Evolutionary conservation across 202 grass and related monocot species (phyloP), one percentile per base, ranked within the genome.

Genomic region (Eragrostis tef): DNA sequence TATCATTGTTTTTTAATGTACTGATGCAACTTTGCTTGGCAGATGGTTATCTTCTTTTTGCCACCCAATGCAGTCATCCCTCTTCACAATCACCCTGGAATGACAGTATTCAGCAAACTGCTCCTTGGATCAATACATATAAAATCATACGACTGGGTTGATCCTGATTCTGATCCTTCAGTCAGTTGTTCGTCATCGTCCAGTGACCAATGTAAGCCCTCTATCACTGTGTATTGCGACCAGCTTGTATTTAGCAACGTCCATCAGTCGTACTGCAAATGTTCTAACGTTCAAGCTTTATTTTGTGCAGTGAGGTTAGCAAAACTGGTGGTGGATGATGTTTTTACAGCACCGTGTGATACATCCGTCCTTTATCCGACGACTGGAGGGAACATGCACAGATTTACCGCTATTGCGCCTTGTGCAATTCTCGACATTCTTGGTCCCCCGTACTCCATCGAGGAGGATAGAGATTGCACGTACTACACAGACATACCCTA

Each of bases 71-170:
- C 87, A 2, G 83, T 92, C 11, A 94, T 97, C 53, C 94, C 94
- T 47, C 94, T 97, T 0, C 94, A 97, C 70, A 90, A 97, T 49
- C 94, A 97, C 70, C 94, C 94, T 0, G 91, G 89, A 10, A 97
- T 97, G 94, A 97, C 91, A 2, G 94, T 97, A 41, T 97, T 97
- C 68, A 97, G 81, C 73, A 97, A 97, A 34, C 81, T 97, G 11
- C 89, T 97, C 15, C 82, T 94, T 0, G 94, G 94, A 4, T 85
- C 91, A 0, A 90, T 97, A 89, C 94, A 90, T 27, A 48, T 86
- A 48, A 90, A 91, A 85, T 97, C 94, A 0, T 97, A 97, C 19
- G 94, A 97, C 48, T 97, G 94, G 94, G 85, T 82, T 42, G 69
- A 79, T 81, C 45, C 68, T 19, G 60, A 70, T 17, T 48, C 79